phyloP scores from a whole-genome alignment of 257 asterid genomes.

The Eucommia ulmoides region DNA sequence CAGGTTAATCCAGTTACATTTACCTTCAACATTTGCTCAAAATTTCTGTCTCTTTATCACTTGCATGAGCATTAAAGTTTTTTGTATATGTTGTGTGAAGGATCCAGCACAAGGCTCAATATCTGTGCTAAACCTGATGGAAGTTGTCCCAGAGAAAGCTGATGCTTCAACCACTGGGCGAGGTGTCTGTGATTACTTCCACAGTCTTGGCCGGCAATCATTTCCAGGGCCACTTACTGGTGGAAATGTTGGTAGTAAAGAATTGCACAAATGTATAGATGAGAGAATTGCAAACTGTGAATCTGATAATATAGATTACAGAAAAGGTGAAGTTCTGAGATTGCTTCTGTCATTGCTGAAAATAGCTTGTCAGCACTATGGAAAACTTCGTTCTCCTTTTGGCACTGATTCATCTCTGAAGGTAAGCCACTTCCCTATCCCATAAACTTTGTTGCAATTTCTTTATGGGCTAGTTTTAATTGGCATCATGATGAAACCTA shows the following conservation, averaged over 20 bases:
- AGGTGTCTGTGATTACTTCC: conserved; percentile 42
- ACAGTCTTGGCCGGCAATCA: conserved; percentile 50
- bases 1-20: conserved; percentile 51
- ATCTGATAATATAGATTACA: conserved; percentile 33
- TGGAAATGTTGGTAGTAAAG: conserved; percentile 66
- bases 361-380: conserved; percentile 75
- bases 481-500: not conserved
- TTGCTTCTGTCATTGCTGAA: conserved; percentile 71
- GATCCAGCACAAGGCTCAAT: conserved; percentile 47
- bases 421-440: conserved; percentile 27
- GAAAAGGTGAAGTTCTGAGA: conserved; percentile 55
- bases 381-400: conserved; percentile 83
- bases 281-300: conserved; percentile 51
- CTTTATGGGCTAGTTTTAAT: not conserved
- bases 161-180: conserved; percentile 34
- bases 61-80: conserved; percentile 10
- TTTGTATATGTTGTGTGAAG: conserved; percentile 45
- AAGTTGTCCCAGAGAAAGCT: conserved; percentile 34
- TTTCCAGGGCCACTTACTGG: conserved; percentile 90
- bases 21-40: conserved; percentile 7
- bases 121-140: conserved; percentile 66
- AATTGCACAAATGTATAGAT: conserved; percentile 86
- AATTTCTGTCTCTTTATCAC: not conserved
- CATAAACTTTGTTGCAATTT: not conserved
- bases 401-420: conserved; percentile 55